phyloP scores from a whole-genome alignment of 1,284 basidiomycete genomes.

The Meripilus lineatus region DNA sequence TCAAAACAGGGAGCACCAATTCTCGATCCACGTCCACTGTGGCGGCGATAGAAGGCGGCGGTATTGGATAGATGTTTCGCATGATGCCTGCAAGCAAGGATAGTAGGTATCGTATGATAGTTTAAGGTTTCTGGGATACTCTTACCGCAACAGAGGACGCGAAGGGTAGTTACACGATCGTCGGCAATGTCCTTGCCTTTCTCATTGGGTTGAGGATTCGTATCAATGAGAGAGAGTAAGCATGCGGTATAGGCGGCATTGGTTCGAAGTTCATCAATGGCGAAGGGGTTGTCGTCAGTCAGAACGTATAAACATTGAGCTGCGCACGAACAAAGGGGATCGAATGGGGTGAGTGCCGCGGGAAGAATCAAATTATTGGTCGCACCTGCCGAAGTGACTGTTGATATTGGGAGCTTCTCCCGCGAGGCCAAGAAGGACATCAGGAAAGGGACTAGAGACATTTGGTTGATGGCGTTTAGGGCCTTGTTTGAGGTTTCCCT shows the following conservation, averaged over 20 bases:
- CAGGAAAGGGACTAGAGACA: constrained; percentile 72
- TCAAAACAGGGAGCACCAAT: constrained; percentile 69
- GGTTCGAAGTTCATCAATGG: constrained; percentile 56
- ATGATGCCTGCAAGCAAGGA: constrained; percentile 53
- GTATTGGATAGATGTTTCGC: constrained; percentile 70
- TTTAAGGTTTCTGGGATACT: background rate
- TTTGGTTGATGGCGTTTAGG: constrained; percentile 78
- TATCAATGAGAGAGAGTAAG: constrained; percentile 63
- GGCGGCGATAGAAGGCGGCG: constrained; percentile 58
- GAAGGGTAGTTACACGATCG: constrained; percentile 49
- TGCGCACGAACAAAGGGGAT: too few relatives aligned
- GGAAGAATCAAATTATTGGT: background rate
- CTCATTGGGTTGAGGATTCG: constrained; percentile 32
- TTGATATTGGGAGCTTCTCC: constrained; percentile 59
- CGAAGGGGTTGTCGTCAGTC: constrained; percentile 80
- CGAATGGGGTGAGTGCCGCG: too few relatives aligned
- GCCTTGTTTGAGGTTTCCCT: constrained; percentile 93
- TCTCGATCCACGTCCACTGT: constrained; percentile 67
- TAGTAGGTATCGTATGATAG: constrained; percentile 3
- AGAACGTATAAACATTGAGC: constrained; percentile 89
- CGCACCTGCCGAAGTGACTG: constrained; percentile 75
- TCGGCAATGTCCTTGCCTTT: constrained; percentile 42
- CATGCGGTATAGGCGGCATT: constrained; percentile 64
- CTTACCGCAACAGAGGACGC: constrained; percentile 70
- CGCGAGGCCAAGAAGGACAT: constrained; percentile 77